phyloP scores from a whole-genome alignment of 2,329 filamentous ascomycete genomes.

The Cordyceps militaris region DNA sequence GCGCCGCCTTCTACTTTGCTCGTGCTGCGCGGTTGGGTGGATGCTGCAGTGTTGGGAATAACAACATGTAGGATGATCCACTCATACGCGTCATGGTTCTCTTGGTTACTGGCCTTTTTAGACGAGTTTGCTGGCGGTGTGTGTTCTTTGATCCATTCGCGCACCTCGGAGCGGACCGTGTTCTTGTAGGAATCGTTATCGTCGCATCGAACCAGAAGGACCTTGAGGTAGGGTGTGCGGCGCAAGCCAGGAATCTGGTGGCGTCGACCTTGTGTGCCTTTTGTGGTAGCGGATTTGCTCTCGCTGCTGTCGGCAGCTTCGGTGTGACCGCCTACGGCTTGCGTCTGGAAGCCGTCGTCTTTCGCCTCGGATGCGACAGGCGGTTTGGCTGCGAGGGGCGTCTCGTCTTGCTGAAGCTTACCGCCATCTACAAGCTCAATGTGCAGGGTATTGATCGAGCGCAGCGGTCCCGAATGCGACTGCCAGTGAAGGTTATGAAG shows the following conservation, averaged over 20 bases:
- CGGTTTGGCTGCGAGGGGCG: constrained; percentile 25
- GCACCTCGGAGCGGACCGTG: constrained; percentile 66
- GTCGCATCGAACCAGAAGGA: constrained; percentile 85
- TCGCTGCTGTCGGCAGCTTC: constrained; percentile 34
- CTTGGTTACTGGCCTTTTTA: constrained; percentile 56
- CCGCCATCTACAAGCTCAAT: constrained; percentile 71
- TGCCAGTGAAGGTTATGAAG: constrained; percentile 95
- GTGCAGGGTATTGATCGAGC: constrained; percentile 89
- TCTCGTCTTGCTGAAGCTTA: constrained; percentile 32
- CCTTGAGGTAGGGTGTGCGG: constrained; percentile 87
- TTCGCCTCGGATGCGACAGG: constrained; percentile 28
- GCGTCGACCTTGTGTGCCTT: constrained; percentile 46
- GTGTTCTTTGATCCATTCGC: constrained; percentile 85
- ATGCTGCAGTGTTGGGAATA: constrained; percentile 74
- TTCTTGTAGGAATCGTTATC: constrained; percentile 92
- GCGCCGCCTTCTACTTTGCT: constrained; percentile 47
- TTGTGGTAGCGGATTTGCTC: constrained; percentile 25
- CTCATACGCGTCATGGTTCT: constrained; percentile 94
- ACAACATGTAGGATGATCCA: constrained; percentile 94
- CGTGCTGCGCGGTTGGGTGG: constrained; percentile 65
- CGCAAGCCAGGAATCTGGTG: constrained; percentile 94
- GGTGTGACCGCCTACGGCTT: constrained; percentile 38
- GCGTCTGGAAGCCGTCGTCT: constrained; percentile 57
- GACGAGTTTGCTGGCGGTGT: constrained; percentile 53
- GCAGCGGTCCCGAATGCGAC: constrained; percentile 80